Evolutionary conservation across 176 grass and related monocot species (phyloP), one percentile per base, ranked within the genome.

Genomic region (Coix lacrymajobi): DNA sequence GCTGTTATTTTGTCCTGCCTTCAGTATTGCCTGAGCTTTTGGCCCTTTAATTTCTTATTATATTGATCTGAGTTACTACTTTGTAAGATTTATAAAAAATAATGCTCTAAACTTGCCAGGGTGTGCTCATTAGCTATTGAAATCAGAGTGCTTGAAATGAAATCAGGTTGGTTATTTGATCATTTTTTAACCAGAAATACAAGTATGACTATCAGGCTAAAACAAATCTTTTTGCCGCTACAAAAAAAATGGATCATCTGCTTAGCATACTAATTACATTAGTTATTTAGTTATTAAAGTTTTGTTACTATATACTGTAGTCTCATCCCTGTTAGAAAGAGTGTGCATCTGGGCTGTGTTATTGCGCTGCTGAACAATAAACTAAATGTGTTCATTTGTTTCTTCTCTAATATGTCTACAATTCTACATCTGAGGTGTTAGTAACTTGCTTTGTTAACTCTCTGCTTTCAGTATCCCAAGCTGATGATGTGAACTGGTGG

Each of bases 401-500:
- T 36, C 3, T 38, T 69, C 20, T 34, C 8, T 20, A 68, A 11
- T 69, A 22, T 60, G 11, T 67, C 30, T 69, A 24, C 49, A 76
- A 76, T 69, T 29, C 8, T 31, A 17, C 69, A 20, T 30, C 44
- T 58, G 43, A 78, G 31, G 12, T 68, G 66, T 86, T 88, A 49
- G 0, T 84, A 80, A 83, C 33, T 22, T 77, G 16, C 15, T 66
- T 20, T 88, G 33, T 45, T 4, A 87, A 70, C 33, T 58, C 6
- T 69, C 7, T 79, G 41, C 31, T 69, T 83, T 79, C 79, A 90
- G 84, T 79, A 75, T 90, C 88, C 39, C 84, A 87, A 87, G 88
- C 88, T 87, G 79, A 79, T 12, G 88, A 90, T 83, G 79, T 90
- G 61, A 85, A 99, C 56, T 99, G 96, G 96, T 99, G 96, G 93